Evolutionary conservation across 768 basidiomycete species (phyloP), one percentile per base, ranked within the genome.

Genomic region (Leccinum fibrillosum): DNA sequence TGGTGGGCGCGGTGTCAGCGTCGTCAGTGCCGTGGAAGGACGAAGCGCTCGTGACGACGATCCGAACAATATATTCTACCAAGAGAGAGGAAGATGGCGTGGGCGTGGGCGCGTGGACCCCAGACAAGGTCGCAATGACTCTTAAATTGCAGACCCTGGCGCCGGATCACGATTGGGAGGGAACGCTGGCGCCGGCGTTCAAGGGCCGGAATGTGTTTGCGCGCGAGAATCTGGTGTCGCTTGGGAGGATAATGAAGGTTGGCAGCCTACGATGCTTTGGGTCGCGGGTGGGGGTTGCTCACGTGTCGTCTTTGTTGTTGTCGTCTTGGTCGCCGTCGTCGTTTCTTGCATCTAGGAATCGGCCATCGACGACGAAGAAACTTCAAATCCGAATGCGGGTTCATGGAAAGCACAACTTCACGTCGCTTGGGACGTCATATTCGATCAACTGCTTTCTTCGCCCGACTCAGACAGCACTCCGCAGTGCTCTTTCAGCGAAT

Each of bases 371-470:
- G 85, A 85, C 4, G 82, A 85, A 15, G 81, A 80, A 17, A 69
- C 73, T 2, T 67, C 78, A 11, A 85, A 85, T 58, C 73, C 80
- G 2, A 77, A 78, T 11, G 73, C 79, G 35, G 82, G 83, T 35
- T 72, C 82, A 13, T 93, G 94, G 94, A 95, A 90, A 70, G 87
- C 94, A 56, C 88, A 94, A 68, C 78, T 95, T 45, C 96, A 97
- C 69, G 94, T 92, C 70, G 90, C 88, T 23, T 99, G 96, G 96
- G 84, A 86, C 60, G 76, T 86, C 57, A 82, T 98, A 50, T 75
- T 98, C 34, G 88, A 94, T 61, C 79, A 79, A 50, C 83, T 93
- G 52, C 80, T 95, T 55, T 80, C 85, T 12, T 72, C 73, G 19
- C 71, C 78, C 1, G 73, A 76, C 60, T 71, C 75, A 32, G 61